These are phyloP conservation scores for Rhizophlyctis rosea DNA, from an alignment of 192 early-diverging fungal species.

Conservation along the genomic window DNA sequence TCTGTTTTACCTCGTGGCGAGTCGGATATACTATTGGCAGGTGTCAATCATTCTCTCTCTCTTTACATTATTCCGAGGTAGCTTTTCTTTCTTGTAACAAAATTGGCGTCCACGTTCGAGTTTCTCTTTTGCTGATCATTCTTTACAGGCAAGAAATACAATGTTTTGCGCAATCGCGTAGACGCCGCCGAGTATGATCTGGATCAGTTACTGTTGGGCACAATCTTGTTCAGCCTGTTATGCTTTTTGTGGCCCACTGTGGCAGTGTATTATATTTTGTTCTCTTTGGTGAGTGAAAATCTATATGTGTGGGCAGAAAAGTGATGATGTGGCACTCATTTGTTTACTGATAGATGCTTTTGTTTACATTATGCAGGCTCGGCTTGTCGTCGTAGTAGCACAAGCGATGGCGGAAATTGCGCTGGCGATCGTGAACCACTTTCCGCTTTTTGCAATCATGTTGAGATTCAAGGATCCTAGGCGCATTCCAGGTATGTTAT, in stretches of 20 bases:
- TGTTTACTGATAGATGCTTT: neutral
- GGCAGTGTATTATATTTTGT: conserved; percentile 87
- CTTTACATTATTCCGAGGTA: conserved; percentile 90
- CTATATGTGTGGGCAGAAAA: neutral
- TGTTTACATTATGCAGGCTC: conserved; percentile 47
- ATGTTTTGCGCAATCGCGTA: conserved; percentile 84
- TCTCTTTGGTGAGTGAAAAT: conserved; percentile 63
- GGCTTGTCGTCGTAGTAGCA: conserved; percentile 74
- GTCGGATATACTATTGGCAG: conserved; percentile 92
- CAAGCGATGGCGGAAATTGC: conserved; percentile 82
- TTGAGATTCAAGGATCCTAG: conserved; percentile 81
- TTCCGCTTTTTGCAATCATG: conserved; percentile 93
- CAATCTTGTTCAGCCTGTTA: conserved; percentile 88
- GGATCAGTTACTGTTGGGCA: conserved; percentile 92
- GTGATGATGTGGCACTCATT: neutral
- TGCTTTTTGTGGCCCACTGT: conserved; percentile 96
- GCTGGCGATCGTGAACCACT: conserved; percentile 91
- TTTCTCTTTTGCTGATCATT: too few relatives aligned
- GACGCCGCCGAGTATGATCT: conserved; percentile 92
- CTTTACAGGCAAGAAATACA: conserved; percentile 69
- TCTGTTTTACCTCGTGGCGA: conserved; percentile 92
- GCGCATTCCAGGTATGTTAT: conserved; percentile 74
- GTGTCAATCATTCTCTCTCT: conserved; percentile 77
- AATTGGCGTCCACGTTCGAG: too few relatives aligned
- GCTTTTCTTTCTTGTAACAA: conserved; percentile 16